Evolutionary conservation across 768 basidiomycete species (phyloP).

Genomic region (Phanerochaete sordida): DNA sequence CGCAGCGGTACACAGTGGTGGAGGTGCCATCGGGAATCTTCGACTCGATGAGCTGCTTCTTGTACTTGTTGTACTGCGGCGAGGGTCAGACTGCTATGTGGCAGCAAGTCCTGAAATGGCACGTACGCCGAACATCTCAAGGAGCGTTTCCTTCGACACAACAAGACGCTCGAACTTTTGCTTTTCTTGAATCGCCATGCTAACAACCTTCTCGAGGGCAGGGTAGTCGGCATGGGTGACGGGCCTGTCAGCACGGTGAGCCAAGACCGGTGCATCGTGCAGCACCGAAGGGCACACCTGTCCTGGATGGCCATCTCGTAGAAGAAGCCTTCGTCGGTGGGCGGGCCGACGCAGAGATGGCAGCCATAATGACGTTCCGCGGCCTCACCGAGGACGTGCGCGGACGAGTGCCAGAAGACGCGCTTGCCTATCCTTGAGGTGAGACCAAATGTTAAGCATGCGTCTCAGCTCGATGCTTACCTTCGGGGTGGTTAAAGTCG

Average conservation of each 20-base stretch:
- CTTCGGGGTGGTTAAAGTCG: constrained; percentile 92
- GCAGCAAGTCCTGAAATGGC: neutral
- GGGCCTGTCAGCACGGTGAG: constrained; percentile 42
- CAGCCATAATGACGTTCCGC: constrained; percentile 96
- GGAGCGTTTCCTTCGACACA: constrained; percentile 89
- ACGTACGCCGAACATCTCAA: constrained; percentile 90
- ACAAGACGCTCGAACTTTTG: constrained; percentile 95
- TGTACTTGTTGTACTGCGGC: constrained; percentile 95
- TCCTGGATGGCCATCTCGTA: constrained; percentile 96
- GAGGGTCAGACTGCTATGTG: constrained; percentile 3
- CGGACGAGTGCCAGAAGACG: constrained; percentile 99
- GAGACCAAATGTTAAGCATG: neutral
- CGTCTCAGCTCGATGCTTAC: constrained; percentile 31
- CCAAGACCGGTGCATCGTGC: neutral
- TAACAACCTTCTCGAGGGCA: constrained; percentile 82
- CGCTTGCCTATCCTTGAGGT: constrained; percentile 64
- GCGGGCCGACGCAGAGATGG: constrained; percentile 95
- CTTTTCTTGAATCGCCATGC: constrained; percentile 89
- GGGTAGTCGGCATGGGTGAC: constrained; percentile 84
- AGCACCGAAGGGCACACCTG: constrained; percentile 38
- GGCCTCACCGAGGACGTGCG: constrained; percentile 96
- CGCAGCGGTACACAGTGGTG: constrained; percentile 97
- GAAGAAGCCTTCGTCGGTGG: constrained; percentile 98
- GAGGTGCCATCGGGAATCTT: constrained; percentile 96
- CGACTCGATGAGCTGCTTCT: constrained; percentile 89